These are phyloP conservation scores for Tulasnella sp. DNA, from an alignment of 768 basidiomycete genomes.

Conservation along the genomic window DNA sequence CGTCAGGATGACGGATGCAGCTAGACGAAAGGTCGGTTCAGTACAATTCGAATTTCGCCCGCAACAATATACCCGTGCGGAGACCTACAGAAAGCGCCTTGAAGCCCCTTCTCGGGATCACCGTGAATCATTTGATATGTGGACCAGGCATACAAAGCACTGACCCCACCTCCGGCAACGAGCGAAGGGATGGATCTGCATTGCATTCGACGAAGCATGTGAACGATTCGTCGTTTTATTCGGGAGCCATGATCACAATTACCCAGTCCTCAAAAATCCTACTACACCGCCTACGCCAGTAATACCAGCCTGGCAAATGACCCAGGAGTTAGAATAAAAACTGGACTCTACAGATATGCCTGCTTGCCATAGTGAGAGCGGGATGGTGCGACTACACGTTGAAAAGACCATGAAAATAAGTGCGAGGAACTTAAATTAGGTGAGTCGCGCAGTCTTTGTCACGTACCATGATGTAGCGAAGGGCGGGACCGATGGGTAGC, in stretches of 20 bases:
- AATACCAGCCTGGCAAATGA: constrained; percentile 46
- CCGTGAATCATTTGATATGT: constrained; percentile 76
- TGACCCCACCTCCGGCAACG: constrained; percentile 75
- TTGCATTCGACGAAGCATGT: not conserved
- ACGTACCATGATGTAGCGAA: too few relatives aligned
- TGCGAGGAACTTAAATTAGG: too few relatives aligned
- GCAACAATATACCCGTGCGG: not conserved
- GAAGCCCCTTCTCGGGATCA: constrained; percentile 64
- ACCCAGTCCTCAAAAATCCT: constrained; percentile 42
- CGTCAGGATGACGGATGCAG: constrained; percentile 73
- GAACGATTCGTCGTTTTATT: too few relatives aligned
- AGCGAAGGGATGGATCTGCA: constrained; percentile 76
- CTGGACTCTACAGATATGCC: not conserved
- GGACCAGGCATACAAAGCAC: constrained; percentile 76
- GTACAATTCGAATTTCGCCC: not conserved
- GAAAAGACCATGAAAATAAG: too few relatives aligned
- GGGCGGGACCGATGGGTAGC: too few relatives aligned
- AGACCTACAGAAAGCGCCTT: constrained; percentile 71
- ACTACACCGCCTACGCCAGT: constrained; percentile 77
- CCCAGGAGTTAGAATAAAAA: not conserved
- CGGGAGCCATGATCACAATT: not conserved
- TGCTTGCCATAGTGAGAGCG: constrained; percentile 36
- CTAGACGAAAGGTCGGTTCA: constrained; percentile 41
- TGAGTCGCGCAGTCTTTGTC: too few relatives aligned
- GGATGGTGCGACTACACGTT: constrained; percentile 37